Evolutionary conservation across 2,329 filamentous ascomycete genomes (phyloP).

Genomic region (Pseudogymnoascus sp.): DNA sequence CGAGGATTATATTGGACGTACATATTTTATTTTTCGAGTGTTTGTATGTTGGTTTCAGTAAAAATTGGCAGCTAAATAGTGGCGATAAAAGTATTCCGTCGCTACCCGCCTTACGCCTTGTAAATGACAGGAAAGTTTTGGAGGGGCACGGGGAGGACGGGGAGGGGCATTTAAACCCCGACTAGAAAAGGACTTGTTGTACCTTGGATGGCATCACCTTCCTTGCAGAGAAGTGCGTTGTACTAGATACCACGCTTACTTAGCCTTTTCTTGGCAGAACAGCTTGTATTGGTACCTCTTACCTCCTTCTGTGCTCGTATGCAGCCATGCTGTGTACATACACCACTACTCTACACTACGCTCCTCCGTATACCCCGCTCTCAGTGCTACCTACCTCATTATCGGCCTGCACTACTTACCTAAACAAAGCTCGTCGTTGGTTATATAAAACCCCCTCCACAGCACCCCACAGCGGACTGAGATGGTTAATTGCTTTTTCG

Average conservation of each 20-base stretch:
- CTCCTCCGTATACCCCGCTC: neutral
- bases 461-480: neutral
- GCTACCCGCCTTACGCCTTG: neutral
- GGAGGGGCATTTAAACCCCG: neutral
- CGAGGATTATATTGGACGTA: neutral
- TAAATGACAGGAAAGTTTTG: neutral
- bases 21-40: neutral
- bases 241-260: neutral
- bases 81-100: slow-evolving; percentile 4
- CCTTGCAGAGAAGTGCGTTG: neutral
- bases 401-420: neutral
- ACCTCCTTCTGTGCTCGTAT: neutral
- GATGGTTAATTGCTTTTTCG: slow-evolving; percentile 7
- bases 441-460: neutral
- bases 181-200: neutral
- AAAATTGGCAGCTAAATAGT: neutral
- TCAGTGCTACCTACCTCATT: neutral
- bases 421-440: neutral
- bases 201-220: neutral
- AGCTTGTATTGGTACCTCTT: neutral
- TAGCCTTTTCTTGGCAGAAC: neutral
- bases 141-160: slow-evolving; percentile 3
- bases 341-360: neutral
- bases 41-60: slow-evolving; percentile 1
- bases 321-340: neutral